A percentile compares a stretch with the other conserved stretches of the same genome.
Evolutionary conservation across 768 basidiomycete genomes (phyloP).

Genomic region (Cubamyces lactineus): DNA sequence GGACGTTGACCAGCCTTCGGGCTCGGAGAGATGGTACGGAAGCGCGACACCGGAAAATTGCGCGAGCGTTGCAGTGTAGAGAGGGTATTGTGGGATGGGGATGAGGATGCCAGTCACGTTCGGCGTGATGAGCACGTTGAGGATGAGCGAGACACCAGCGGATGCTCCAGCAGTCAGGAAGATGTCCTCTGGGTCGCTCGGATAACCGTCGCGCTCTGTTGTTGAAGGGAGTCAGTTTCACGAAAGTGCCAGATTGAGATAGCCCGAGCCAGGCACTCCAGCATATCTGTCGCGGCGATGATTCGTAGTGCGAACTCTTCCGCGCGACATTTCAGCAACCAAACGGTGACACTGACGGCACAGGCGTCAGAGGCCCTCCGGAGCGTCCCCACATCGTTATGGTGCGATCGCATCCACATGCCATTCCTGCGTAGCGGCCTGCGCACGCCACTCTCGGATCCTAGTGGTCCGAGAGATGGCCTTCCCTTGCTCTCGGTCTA

Average conservation of each 20-base stretch:
- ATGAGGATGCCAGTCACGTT: constrained; percentile 82
- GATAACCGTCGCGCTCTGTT: constrained; percentile 87
- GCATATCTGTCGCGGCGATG: too few species aligned
- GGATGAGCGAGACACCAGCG: constrained; percentile 86
- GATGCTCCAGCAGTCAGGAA: constrained; percentile 97
- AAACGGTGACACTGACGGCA: too few species aligned
- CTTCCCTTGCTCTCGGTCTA: too few species aligned
- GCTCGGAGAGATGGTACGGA: constrained; percentile 89
- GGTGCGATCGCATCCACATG: too few species aligned
- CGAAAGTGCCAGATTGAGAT: background rate
- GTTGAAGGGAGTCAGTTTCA: background rate
- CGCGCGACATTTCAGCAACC: too few species aligned
- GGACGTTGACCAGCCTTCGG: constrained; percentile 81
- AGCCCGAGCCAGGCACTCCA: too few species aligned
- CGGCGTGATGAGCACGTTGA: constrained; percentile 75
- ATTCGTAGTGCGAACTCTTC: too few species aligned
- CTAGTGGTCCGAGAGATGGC: too few species aligned
- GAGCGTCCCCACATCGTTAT: too few species aligned
- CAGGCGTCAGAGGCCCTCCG: too few species aligned
- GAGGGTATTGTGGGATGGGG: constrained; percentile 97
- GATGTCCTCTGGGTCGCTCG: constrained; percentile 80
- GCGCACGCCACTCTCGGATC: too few species aligned
- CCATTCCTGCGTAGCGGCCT: too few species aligned
- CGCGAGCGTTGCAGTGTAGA: constrained; percentile 95
- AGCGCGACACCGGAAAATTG: constrained; percentile 79